These are phyloP conservation scores for Gossypium bickii DNA, from an alignment of 345 rosid genomes.

Conservation along the genomic window DNA sequence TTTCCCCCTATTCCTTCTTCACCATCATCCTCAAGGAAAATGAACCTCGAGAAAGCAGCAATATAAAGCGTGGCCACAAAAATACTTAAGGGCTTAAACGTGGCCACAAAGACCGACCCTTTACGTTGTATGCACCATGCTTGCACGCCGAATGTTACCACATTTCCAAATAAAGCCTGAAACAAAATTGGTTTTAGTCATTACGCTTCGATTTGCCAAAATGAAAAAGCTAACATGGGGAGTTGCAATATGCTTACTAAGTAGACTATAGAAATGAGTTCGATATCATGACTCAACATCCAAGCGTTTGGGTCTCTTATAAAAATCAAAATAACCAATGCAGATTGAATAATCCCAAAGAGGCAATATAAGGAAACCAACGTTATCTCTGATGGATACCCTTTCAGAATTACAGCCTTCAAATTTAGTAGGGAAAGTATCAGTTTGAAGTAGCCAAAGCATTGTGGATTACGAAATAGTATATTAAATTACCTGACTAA, in stretches of 20 bases:
- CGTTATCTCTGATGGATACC: constrained; percentile 38
- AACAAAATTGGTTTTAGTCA: background rate
- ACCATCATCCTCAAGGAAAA: constrained; percentile 32
- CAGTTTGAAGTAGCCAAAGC: background rate
- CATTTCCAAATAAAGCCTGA: constrained; percentile 45
- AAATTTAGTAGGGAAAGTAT: background rate
- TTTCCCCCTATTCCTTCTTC: too few relatives aligned
- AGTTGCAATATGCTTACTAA: constrained; percentile 26
- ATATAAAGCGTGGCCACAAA: constrained; percentile 11
- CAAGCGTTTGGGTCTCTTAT: constrained; percentile 44
- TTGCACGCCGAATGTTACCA: constrained; percentile 21
- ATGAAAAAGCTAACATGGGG: background rate
- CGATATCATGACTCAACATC: constrained; percentile 34
- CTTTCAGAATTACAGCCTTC: constrained; percentile 47
- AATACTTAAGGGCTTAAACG: constrained; percentile 50
- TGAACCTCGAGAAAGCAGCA: constrained; percentile 41
- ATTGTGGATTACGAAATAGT: background rate
- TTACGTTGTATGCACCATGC: constrained; percentile 46
- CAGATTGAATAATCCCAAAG: constrained; percentile 33
- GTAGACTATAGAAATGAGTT: constrained; percentile 36
- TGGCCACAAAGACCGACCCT: constrained; percentile 59
- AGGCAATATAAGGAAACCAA: constrained; percentile 37
- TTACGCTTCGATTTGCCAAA: background rate
- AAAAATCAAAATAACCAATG: constrained; percentile 33
- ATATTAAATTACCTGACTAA: constrained; percentile 34